Base-by-base conservation (phyloP, 495 filamentous ascomycete species). In the Platismatia glauca region DNA sequence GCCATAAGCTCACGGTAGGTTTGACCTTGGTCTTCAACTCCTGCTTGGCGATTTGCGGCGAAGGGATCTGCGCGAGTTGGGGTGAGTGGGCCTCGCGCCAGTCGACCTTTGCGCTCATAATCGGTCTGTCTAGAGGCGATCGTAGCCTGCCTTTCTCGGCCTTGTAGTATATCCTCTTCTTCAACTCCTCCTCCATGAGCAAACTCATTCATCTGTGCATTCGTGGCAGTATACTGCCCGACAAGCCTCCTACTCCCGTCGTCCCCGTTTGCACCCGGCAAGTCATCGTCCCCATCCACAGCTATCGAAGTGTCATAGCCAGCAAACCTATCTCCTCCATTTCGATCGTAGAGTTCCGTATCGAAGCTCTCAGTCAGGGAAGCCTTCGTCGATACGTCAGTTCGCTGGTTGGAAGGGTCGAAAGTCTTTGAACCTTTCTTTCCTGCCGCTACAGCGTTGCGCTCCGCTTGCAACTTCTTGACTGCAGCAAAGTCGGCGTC, bases 321-420 rank as follows among this genome's bases (percentile, higher is more conserved):
- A 29, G 90, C 86, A 75, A 85, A 99, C 73, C 88, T 95, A 69
- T 96, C 87, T 65, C 72, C 77, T 62, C 84, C 86, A 71, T 89
- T 82, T 68, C 87, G 84, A 59, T 92, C 91, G 81, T 97, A 99
- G 43, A 99, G 83, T 39, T 86, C 85, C 43, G 87, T 97, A 74
- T 99, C 94, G 81, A 96, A 95, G 71, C 82, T 87, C 71, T 97
- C 95, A 72, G 88, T 95, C 68, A 99, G 79, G 75, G 91, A 93
- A 74, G 87, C 90, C 86, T 97, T 97, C 73, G 89, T 93, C 66
- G 90, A 92, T 71, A 78, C 81, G 82, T 95, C 89, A 82, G 85
- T 87, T 75, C 93, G 90, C 78, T 96, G 91, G 79, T 76, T 87
- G 72, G 88, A 84, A 64, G 86, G 81, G 79, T 95, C 90, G 75